Base-by-base conservation (phyloP, 208 protist species). In the Crithidia thermophila region DNA sequence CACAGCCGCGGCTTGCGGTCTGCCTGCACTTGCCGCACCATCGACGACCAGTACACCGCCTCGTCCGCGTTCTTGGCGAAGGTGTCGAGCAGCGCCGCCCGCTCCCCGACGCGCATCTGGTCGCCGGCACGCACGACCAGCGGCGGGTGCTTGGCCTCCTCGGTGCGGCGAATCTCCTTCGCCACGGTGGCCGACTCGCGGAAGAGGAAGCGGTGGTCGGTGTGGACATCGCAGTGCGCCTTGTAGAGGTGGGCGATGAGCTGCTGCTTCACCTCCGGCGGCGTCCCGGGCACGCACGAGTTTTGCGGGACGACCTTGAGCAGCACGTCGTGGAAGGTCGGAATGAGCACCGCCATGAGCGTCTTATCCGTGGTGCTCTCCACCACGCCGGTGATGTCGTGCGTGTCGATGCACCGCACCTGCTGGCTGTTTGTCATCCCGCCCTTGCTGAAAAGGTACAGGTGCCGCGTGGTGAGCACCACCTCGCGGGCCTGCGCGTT, bases 311-410 rank as follows among this genome's bases (percentile, higher is more conserved):
- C 55, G 23, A 88, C 59, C 16, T 72, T 75, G 27, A 91, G 67
- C 11, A 91, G 68, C 2, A 88, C 27, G 56, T 91, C 85, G 67
- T 91, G 85, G 43, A 84, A 91, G 27, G 72, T 71, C 3, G 85
- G 85, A 13, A 91, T 49, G 18, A 91, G 42, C 27, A 91, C 42
- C 5, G 79, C 81, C 28, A 91, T 13, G 30, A 84, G 45, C 21
- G 66, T 49, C 27, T 45, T 43, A 13, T 82, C 79, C 18, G 52
- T 53, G 16, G 76, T 79, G 69, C 80, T 85, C 61, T 81, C 75
- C 49, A 79, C 55, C 21, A 87, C 82, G 42, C 85, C 85, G 47
- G 75, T 64, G 50, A 91, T 79, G 40, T 91, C 65, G 49, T 65
- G 46, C 20, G 69, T 80, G 20, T 65, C 58, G 61, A 88, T 72